These are phyloP conservation scores for Papilionanthe hybrid DNA, from an alignment of 116 monocot species.

Conservation along the genomic window DNA sequence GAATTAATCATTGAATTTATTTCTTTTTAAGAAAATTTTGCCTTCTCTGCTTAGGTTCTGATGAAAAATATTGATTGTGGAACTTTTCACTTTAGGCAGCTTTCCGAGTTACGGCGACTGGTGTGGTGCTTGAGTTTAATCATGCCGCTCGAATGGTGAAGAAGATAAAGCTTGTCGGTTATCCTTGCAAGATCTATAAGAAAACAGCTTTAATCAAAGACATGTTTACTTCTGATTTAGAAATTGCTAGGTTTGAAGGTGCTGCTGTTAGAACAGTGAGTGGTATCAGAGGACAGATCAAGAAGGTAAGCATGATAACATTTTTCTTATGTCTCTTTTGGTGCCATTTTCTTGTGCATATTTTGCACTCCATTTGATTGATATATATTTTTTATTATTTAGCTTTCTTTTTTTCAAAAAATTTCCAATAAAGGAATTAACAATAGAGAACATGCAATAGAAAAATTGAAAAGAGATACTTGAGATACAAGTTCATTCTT, in stretches of 20 bases:
- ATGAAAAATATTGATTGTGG: neutral
- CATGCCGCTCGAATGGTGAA: slow-evolving; percentile 83
- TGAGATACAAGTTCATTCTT: too few species aligned
- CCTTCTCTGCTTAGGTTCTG: too few species aligned
- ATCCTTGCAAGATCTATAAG: slow-evolving; percentile 87
- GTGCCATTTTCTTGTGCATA: neutral
- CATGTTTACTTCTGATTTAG: slow-evolving; percentile 97
- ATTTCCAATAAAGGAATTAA: too few species aligned
- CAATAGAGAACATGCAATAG: too few species aligned
- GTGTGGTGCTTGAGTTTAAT: slow-evolving; percentile 71
- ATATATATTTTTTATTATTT: too few species aligned
- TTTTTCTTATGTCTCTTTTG: neutral
- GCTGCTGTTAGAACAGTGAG: slow-evolving; percentile 72
- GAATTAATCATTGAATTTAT: too few species aligned
- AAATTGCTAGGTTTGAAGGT: slow-evolving; percentile 95
- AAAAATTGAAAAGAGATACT: too few species aligned
- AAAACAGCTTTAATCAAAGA: slow-evolving; percentile 91
- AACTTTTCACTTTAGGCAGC: slow-evolving; percentile 30
- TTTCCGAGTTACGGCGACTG: slow-evolving; percentile 83
- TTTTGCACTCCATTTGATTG: neutral
- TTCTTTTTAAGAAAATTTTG: too few species aligned
- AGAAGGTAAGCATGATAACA: slow-evolving; percentile 45
- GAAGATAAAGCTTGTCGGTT: slow-evolving; percentile 90
- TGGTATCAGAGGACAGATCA: slow-evolving; percentile 70
- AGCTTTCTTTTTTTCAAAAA: too few species aligned